Base-by-base conservation (phyloP, 2,329 filamentous ascomycete genomes). In the Pestalotiopsis sp. region DNA sequence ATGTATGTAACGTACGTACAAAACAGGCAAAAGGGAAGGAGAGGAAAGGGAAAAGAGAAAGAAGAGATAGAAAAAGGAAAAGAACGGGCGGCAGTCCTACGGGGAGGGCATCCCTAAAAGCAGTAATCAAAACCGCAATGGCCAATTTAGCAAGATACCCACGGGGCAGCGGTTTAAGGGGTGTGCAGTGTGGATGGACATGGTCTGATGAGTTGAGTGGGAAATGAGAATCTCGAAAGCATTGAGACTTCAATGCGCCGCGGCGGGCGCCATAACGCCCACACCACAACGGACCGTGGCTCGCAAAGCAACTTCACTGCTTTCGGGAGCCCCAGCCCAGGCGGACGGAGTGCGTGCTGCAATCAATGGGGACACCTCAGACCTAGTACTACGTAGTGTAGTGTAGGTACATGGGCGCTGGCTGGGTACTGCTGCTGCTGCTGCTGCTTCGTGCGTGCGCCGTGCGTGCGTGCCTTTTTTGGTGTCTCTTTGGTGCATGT, bases 191-290 rank as follows among this genome's bases (percentile, higher is more conserved):
- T 75, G 72, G 71, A 71, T 72, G 75, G 75, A 59, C 23, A 27
- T 72, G 73, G 75, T 60, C 45, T 52, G 45, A 52, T 52, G 45
- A 52, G 45, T 52, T 52, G 45, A 17, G 45, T 67, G 74, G 76
- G 74, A 78, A 78, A 76, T 76, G 74, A 74, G 69, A 69, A 71
- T 74, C 73, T 72, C 73, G 72, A 74, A 36, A 73, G 75, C 73
- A 75, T 73, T 74, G 72, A 75, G 73, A 72, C 72, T 75, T 76
- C 73, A 76, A 76, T 76, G 76, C 74, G 73, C 61, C 61, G 59
- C 57, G 45, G 45, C 45, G 45, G 45, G 20, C 57, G 59, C 73
- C 73, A 75, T 75, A 76, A 74, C 74, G 75, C 74, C 75, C 74
- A 76, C 75, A 74, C 72, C 71, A 73, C 72, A 72, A 73, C 73